Evolutionary conservation across 305 asterid genomes (phyloP).

Genomic region (Fraxinus sp.): DNA sequence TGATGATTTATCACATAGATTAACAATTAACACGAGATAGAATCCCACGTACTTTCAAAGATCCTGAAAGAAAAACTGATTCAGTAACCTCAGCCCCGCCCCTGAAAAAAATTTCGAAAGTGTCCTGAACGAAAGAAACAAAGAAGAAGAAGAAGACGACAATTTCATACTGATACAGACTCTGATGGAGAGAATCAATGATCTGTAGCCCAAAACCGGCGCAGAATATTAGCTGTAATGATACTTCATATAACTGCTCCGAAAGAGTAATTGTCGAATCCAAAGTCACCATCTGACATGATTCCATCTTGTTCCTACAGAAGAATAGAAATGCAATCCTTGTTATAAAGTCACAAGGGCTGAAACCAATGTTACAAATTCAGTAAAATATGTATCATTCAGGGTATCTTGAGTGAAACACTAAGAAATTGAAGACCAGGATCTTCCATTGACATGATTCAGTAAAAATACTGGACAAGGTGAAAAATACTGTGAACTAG

Average conservation of each 20-base stretch:
- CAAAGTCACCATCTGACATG: constrained; percentile 38
- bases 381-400: neutral
- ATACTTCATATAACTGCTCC: constrained; percentile 40
- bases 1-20: neutral
- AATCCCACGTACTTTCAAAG: constrained; percentile 20
- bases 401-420: neutral
- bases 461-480: neutral
- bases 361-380: neutral
- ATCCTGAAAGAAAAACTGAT: constrained; percentile 17
- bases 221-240: neutral
- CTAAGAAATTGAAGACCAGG: neutral
- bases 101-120: neutral
- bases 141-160: neutral
- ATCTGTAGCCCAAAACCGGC: constrained; percentile 14
- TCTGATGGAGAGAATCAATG: constrained; percentile 19
- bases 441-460: neutral
- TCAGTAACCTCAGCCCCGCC: neutral
- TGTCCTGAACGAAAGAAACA: neutral
- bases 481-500: neutral
- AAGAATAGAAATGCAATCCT: constrained; percentile 4
- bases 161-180: constrained; percentile 34
- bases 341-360: neutral
- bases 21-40: constrained; percentile 15
- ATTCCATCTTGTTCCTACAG: constrained; percentile 46
- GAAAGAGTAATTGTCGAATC: constrained; percentile 47